Percentiles rank a stretch among this genome's conserved stretches.
Evolutionary conservation across 176 grass and related monocot species (phyloP).

Genomic region (Elymus sibiricus): DNA sequence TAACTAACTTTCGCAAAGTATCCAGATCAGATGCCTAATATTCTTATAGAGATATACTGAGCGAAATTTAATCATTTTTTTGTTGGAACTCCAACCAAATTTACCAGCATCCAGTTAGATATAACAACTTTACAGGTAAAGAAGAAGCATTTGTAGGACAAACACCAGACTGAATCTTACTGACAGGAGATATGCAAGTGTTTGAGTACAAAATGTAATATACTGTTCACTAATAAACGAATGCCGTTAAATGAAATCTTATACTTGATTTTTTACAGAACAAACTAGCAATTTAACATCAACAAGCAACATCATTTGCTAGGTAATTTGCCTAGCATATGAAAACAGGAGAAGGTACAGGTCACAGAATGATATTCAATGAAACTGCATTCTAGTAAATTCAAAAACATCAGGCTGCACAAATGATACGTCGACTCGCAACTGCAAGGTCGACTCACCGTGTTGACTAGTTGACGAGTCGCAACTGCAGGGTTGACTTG

Average conservation of each 20-base stretch:
- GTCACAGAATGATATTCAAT: neutral
- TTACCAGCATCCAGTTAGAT: neutral
- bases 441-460: too few species aligned
- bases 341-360: neutral
- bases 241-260: neutral
- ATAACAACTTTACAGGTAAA: neutral
- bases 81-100: neutral
- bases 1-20: neutral
- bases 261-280: neutral
- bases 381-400: conserved; percentile 6
- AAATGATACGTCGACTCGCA: neutral
- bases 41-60: neutral
- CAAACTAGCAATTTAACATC: neutral
- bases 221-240: neutral
- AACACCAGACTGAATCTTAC: neutral
- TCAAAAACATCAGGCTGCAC: neutral
- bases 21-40: neutral
- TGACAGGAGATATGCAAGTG: neutral
- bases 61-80: neutral
- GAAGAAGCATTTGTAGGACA: neutral
- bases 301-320: neutral
- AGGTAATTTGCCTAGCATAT: neutral
- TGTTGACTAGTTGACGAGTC: too few species aligned
- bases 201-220: neutral
- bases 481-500: too few species aligned